Base-by-base conservation (phyloP, 495 filamentous ascomycete species). In the Cenococcum geophilum region DNA sequence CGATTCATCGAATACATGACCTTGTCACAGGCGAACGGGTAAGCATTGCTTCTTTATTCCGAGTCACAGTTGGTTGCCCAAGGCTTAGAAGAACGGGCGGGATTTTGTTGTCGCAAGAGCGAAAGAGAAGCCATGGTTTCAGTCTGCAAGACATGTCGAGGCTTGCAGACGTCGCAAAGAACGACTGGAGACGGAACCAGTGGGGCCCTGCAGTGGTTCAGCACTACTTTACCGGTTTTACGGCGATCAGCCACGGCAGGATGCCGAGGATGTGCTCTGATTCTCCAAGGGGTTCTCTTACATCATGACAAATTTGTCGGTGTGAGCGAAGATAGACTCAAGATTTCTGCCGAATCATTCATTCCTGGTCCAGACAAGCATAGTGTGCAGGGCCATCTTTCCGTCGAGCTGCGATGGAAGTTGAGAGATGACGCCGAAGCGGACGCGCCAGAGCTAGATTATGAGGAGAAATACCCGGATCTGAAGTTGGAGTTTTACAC, bases 401-500 rank as follows among this genome's bases (percentile, higher is more conserved):
- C 64, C 10, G 60, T 67, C 23, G 64, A 67, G 22, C 50, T 67
- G 45, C 60, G 64, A 37, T 67, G 64, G 64, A 50, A 60, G 45
- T 22, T 40, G 21, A 57, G 9, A 23, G 56, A 62, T 11, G 57
- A 25, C 1, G 1, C 16, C 20, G 49, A 27, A 18, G 58, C 45
- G 10, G 10, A 55, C 34, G 45, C 52, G 10, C 35, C 22, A 25
- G 56, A 60, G 21, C 60, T 52, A 11, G 64, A 58, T 5, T 57
- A 67, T n/a, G 64, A 63, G 18, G 35, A 56, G 12, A 52, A 43
- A 12, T 67, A 67, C 48, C 64, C 64, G 0, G 60, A 67, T 45
- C 35, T 67, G 50, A 67, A 63, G 23, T 60, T 67, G 11, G 64
- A 67, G 32, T 67, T 67, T 42, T 67, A 60, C 27, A 63, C 64